These are phyloP conservation scores for Phytopythium montanum DNA, from an alignment of 352 stramenopile genomes.

Conservation along the genomic window DNA sequence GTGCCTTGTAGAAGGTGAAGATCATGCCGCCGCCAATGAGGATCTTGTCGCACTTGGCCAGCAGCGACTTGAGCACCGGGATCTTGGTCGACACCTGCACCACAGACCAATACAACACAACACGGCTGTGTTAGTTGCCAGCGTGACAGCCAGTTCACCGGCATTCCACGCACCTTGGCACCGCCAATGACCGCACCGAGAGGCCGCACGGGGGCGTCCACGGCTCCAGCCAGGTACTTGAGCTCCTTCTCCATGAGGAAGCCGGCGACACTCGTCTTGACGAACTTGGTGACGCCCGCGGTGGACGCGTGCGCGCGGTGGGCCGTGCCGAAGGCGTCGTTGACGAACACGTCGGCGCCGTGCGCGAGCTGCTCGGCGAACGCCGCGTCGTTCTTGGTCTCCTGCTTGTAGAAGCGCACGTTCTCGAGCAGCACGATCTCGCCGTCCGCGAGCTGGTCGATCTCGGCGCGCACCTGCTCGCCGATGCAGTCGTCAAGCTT, in stretches of 20 bases:
- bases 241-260: slow-evolving; percentile 98
- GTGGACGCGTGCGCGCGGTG: slow-evolving; percentile 98
- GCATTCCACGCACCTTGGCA: slow-evolving; percentile 81
- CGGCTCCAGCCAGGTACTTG: slow-evolving; percentile 91
- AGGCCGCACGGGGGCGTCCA: slow-evolving; percentile 89
- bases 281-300: slow-evolving; percentile 95
- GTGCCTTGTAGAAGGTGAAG: slow-evolving; percentile 97
- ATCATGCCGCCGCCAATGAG: slow-evolving; percentile 96
- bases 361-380: slow-evolving; percentile 90
- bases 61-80: slow-evolving; percentile 93
- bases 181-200: slow-evolving; percentile 95
- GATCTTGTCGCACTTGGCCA: slow-evolving; percentile 96
- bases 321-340: slow-evolving; percentile 98
- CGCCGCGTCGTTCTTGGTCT: slow-evolving; percentile 43
- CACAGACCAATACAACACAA: neutral
- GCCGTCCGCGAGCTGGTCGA: slow-evolving; percentile 83
- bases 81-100: slow-evolving; percentile 88
- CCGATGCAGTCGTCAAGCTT: slow-evolving; percentile 96
- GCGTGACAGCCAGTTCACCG: neutral
- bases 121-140: neutral
- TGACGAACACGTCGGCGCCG: slow-evolving; percentile 95
- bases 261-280: slow-evolving; percentile 91
- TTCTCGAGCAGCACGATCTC: slow-evolving; percentile 94
- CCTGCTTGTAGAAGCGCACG: slow-evolving; percentile 94
- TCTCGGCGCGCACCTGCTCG: slow-evolving; percentile 79